Percentiles rank a stretch among this genome's conserved stretches.
phyloP scores from a whole-genome alignment of 441 rosid genomes.

The Cnidoscolus chayamansa region DNA sequence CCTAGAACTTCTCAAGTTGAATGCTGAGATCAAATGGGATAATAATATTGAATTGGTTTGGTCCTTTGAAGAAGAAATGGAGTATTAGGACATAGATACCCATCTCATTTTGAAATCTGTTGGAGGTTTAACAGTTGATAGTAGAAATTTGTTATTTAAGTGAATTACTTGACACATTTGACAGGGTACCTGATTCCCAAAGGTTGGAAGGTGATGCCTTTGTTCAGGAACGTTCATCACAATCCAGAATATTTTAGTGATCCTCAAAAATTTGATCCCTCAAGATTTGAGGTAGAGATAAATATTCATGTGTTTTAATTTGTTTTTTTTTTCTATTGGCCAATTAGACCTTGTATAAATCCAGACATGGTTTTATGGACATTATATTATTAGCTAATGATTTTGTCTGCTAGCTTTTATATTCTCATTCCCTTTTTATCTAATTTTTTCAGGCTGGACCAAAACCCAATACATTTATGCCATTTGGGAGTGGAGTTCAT shows the following conservation, averaged over 20 bases:
- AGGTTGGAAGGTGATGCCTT: conserved; percentile 85
- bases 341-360: not conserved
- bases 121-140: not conserved
- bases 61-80: too few relatives aligned
- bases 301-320: not conserved
- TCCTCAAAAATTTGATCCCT: conserved; percentile 72
- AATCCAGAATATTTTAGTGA: conserved; percentile 54
- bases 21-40: not conserved
- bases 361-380: too few relatives aligned
- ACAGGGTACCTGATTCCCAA: conserved; percentile 72
- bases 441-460: conserved; percentile 41
- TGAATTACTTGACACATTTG: conserved; percentile 10
- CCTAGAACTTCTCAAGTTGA: too few relatives aligned
- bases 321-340: not conserved
- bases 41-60: not conserved
- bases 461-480: conserved; percentile 63
- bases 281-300: conserved; percentile 60
- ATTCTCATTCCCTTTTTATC: not conserved
- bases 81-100: too few relatives aligned
- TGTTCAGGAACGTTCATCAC: conserved; percentile 70
- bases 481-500: conserved; percentile 72
- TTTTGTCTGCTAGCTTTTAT: not conserved
- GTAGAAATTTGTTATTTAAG: conserved; percentile 14
- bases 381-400: not conserved
- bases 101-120: too few relatives aligned